Base-by-base conservation (phyloP, 2,329 filamentous ascomycete species). In the Xenosphaeropsis pyriputrescens region DNA sequence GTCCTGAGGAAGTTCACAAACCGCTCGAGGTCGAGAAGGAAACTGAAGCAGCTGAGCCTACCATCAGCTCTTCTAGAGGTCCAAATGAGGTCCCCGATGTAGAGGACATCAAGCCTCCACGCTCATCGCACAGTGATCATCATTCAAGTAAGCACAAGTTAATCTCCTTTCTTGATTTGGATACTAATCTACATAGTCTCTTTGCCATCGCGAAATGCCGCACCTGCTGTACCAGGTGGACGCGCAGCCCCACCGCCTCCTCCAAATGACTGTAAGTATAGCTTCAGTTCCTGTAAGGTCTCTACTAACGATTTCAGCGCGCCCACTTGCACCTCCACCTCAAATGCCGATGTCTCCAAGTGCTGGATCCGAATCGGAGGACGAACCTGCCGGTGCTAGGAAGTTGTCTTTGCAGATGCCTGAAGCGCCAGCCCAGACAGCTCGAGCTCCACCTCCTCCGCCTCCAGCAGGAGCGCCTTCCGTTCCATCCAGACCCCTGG, bases 321-420 rank as follows among this genome's bases (percentile, higher is more conserved):
- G 79, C 35, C 74, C 79, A 34, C 63, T 67, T 2, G 72, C 72
- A 35, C 63, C 64, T 26, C 64, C 64, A 31, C 65, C 70, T 36
- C 61, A 70, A 30, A 61, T 68, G 29, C 53, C 72, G 13, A 65
- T 69, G 35, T 83, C 83, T 31, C 77, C 76, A 34, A 85, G 77
- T 41, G 70, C 80, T 43, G 86, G 85, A 19, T 93, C 85, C 2
- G 84, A 82, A 54, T 91, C 88, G 32, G 88, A 93, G 49, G 88
- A 95, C 55, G 89, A 95, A 56, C 85, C 81, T 8, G 63, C 65
- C 38, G 58, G 59, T 51, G 52, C 68, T 49, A 56, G 59, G 46
- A 58, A 64, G 36, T 57, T 67, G 45, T 48, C 59, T 50, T 38
- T 67, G 15, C 59, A 64, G 29, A 60, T 59, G 16, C 54, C 52